Percentiles rank a stretch among this genome's conserved stretches.
Conservation (phyloP, 2,329 filamentous ascomycete species). For the Neofusicoccum kwambonambiense region DNA sequence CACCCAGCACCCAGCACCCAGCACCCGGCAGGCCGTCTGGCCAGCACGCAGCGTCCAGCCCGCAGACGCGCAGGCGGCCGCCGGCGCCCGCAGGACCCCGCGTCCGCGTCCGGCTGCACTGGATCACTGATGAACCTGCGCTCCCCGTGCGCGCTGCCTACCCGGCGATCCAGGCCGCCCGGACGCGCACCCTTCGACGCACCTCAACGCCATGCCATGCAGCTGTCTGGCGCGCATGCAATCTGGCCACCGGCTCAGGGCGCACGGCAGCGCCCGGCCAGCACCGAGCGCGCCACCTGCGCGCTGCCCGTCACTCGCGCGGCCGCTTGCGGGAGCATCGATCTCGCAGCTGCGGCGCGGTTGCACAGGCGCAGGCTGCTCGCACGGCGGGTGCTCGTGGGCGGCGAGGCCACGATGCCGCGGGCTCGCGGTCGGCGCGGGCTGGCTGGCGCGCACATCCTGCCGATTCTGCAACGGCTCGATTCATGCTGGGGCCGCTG, state of each 20-base stretch:
- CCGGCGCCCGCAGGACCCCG: no score
- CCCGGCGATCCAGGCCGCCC: slow-evolving; percentile 2
- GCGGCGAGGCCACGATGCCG: no score
- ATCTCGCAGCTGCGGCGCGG: background rate
- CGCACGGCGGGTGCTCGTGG: background rate
- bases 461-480: slow-evolving; percentile 17
- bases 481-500: slow-evolving; percentile 10
- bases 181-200: background rate
- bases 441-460: background rate
- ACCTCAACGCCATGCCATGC: slow-evolving; percentile 11
- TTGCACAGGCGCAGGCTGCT: background rate
- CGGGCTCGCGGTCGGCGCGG: no score
- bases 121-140: background rate
- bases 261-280: background rate
- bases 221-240: background rate
- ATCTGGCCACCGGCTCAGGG: background rate
- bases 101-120: slow-evolving; percentile 2
- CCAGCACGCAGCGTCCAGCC: background rate
- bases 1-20: no score
- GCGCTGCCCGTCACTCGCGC: background rate
- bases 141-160: background rate
- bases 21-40: no score
- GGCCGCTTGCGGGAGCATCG: background rate
- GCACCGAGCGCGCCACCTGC: background rate
- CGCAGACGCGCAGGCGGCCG: background rate